These are phyloP conservation scores for Penicillium psychrofluorescens DNA, from an alignment of 495 filamentous ascomycete species.

Conservation along the genomic window DNA sequence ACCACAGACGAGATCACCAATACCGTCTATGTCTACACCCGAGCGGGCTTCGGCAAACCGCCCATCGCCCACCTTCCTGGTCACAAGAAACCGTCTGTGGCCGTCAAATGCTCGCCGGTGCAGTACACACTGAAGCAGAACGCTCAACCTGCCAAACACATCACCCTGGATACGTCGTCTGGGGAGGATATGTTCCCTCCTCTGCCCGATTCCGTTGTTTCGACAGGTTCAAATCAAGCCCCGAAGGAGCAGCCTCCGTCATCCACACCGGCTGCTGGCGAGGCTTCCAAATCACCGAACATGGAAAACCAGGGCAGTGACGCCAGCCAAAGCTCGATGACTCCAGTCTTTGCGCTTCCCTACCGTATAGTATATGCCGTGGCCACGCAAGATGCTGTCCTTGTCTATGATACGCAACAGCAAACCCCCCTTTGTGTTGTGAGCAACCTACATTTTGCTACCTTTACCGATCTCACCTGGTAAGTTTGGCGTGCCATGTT, in stretches of 20 bases:
- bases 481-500: conserved; percentile 34
- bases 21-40: conserved; percentile 96
- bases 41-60: conserved; percentile 93
- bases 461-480: conserved; percentile 96
- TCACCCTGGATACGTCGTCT: conserved; percentile 90
- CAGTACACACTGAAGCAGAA: conserved; percentile 73
- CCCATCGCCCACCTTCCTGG: conserved; percentile 96
- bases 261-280: conserved; percentile 35
- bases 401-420: conserved; percentile 97
- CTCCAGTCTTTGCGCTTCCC: conserved; percentile 71
- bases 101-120: conserved; percentile 87
- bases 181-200: conserved; percentile 74
- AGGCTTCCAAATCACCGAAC: conserved; percentile 42
- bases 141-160: conserved; percentile 66
- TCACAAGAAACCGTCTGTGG: conserved; percentile 97
- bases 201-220: conserved; percentile 74
- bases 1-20: conserved; percentile 82
- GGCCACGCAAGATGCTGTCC: conserved; percentile 92
- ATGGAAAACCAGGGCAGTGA: conserved; percentile 45
- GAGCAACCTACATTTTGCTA: conserved; percentile 94
- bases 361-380: conserved; percentile 97
- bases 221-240: conserved; percentile 46
- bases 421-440: conserved; percentile 86
- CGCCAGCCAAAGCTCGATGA: conserved; percentile 43
- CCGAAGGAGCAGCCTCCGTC: conserved; percentile 74